A percentile compares a stretch with the other conserved stretches of the same genome.
Conservation (phyloP, 306 rosid genomes). For the Gillenia trifoliata region DNA sequence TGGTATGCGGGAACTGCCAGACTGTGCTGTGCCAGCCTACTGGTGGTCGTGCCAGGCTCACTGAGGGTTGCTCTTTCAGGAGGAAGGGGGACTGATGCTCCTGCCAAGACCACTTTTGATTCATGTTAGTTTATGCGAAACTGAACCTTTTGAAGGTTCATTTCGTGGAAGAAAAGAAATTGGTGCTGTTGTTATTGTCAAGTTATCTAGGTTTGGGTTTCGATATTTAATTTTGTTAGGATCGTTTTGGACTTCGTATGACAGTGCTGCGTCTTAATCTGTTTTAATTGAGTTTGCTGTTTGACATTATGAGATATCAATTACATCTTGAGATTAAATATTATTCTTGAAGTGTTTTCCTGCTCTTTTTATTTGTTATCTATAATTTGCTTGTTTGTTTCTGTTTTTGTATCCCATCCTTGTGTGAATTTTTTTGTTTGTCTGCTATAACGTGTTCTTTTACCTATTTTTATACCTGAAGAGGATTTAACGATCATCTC, state of each 20-base stretch:
- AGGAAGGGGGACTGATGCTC: constrained; percentile 36
- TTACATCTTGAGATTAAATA: not conserved
- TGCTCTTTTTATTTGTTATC: not conserved
- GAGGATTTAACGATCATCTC: not conserved
- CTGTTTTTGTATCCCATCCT: too few relatives aligned
- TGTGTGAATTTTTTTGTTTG: not conserved
- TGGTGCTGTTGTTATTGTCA: not conserved
- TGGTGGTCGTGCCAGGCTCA: constrained; percentile 46
- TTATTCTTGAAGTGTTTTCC: not conserved
- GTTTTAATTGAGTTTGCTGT: not conserved
- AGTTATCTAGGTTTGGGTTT: constrained; percentile 1
- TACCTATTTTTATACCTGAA: not conserved
- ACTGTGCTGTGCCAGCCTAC: constrained; percentile 48
- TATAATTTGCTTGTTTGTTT: not conserved
- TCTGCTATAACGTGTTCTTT: not conserved
- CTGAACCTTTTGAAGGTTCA: not conserved
- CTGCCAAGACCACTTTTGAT: constrained; percentile 9
- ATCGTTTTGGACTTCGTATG: not conserved
- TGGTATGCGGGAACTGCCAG: constrained; percentile 53
- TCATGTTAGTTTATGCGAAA: not conserved
- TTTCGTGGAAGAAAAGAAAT: constrained; percentile 1
- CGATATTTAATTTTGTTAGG: constrained; percentile 3
- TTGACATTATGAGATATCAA: not conserved
- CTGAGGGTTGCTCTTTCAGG: constrained; percentile 49
- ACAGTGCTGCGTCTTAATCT: not conserved